Evolutionary conservation across 1,139 yeast species (phyloP), one percentile per base, ranked within the genome.

Genomic region (Suhomyces atakaporum): DNA sequence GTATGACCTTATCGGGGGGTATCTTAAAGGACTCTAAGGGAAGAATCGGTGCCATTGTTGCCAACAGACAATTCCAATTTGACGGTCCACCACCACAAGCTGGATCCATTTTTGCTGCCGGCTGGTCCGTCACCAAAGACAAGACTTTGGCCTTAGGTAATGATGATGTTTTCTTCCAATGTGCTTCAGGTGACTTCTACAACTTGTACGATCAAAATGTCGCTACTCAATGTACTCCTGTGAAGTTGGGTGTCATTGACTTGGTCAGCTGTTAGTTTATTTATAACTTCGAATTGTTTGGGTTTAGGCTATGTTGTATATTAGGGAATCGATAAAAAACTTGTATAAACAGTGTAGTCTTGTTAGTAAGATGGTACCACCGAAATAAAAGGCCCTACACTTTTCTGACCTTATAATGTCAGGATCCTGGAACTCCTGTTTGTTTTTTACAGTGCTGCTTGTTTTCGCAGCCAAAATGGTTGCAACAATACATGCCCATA

Each of bases 131-230:
- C 53, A 73, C 82, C 41, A 53, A 62, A 39, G 83, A 78, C 38
- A 88, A 88, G 52, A 59, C 69, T 70, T 77, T 85, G 60, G 86
- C 87, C 43, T 67, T 84, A 49, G 92, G 92, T 67, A 67, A 71
- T 64, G 58, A 62, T 40, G 75, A 77, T 46, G 67, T 69, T 47
- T 84, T 84, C 81, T 84, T 76, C 78, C 88, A 83, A 72, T 84
- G 94, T 74, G 64, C 75, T 52, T 81, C 89, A 25, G 94, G 94
- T 54, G 71, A 71, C 56, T 84, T 84, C 80, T 83, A 81, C 83
- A 84, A 84, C 79, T 74, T 84, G 64, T 84, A 84, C 67, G 87
- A 83, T 58, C 70, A 81, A 66, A 65, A 74, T 48, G 66, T 81
- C 45, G 89, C 85, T 50, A 65, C 59, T 31, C 88, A 81, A 62